phyloP scores from a whole-genome alignment of 208 protist species.

The Plasmodiophora brassicae region DNA sequence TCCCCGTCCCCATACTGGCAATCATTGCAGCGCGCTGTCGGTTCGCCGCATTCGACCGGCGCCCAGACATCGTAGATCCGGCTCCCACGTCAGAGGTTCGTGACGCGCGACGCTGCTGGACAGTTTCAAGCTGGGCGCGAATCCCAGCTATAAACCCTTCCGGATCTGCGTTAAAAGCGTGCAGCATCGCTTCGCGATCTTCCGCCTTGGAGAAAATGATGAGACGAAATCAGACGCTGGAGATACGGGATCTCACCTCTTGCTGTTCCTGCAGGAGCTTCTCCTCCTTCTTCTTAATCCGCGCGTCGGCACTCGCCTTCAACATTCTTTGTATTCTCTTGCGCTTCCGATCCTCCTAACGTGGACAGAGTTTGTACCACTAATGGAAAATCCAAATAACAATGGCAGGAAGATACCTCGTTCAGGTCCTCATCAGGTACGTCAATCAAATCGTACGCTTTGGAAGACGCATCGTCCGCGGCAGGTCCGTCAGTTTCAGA shows the following conservation, averaged over 20 bases:
- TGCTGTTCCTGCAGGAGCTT: neutral
- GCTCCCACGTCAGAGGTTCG: neutral
- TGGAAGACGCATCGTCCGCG: too few relatives aligned
- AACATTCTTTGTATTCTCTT: neutral
- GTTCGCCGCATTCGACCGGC: neutral
- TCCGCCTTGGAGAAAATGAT: neutral
- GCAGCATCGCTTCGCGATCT: neutral
- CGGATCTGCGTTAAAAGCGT: neutral
- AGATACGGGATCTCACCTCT: neutral
- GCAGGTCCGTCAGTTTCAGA: neutral
- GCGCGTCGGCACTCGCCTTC: neutral
- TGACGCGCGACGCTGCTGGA: neutral
- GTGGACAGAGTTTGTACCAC: neutral
- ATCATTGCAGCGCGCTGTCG: neutral
- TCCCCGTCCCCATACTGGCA: neutral
- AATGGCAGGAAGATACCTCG: neutral
- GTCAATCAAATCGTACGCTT: neutral
- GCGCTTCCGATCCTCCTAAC: neutral
- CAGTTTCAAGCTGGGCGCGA: neutral
- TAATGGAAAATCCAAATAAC: neutral
- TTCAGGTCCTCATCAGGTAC: slow-evolving; percentile 12
- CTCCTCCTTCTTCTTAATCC: slow-evolving; percentile 19
- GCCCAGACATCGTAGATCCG: slow-evolving; percentile 7
- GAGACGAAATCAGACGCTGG: neutral
- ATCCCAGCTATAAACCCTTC: neutral